Base-by-base conservation (phyloP, 2,329 filamentous ascomycete genomes). In the Fusarium liriodendri region DNA sequence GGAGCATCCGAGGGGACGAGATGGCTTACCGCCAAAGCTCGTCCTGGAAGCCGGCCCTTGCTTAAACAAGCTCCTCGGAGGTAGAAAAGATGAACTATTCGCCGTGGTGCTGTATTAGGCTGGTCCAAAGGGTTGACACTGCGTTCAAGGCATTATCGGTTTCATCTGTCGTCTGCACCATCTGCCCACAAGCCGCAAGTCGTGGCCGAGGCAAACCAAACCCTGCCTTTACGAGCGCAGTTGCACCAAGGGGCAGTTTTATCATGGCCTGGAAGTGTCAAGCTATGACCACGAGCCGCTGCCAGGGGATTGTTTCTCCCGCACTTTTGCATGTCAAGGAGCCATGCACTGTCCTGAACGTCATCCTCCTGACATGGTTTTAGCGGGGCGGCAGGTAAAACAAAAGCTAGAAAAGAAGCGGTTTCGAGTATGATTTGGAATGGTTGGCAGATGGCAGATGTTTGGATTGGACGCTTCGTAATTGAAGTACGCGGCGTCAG, bases 341-440 rank as follows among this genome's bases (percentile, higher is more conserved):
- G 37, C 20, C 50, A 55, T 54, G 64, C 54, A 29, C 10, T 52
- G 57, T 18, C n/a, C 35, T 37, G 40, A 25, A 40, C 18, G 50
- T 61, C 47, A 62, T 70, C 37, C 47, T 64, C 42, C n/a, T 10
- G 22, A 13, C 35, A 60, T 50, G 14, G 62, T 62, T 47, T 66
- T 57, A 57, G 45, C 18, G 25, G 47, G 47, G 42, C 50, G 65
- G 22, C 18, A 11, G 38, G 45, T 45, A 32, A 55, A 58, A 54
- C 37, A 40, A 16, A 38, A 45, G 38, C 45, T n/a, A 38, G 57
- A 61, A 35, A 10, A 38, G 14, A 10, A 22, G 52, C 52, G 57
- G 47, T 54, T 54, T 54, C 47, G 47, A 7, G 11, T 54, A 32
- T 54, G 47, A 52, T 52, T 54, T 54, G 47, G 47, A 54, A 54